Percentiles rank a stretch among this genome's conserved stretches.
Conservation (phyloP, 2,329 filamentous ascomycete species). For the Alternaria angustiovoidea region DNA sequence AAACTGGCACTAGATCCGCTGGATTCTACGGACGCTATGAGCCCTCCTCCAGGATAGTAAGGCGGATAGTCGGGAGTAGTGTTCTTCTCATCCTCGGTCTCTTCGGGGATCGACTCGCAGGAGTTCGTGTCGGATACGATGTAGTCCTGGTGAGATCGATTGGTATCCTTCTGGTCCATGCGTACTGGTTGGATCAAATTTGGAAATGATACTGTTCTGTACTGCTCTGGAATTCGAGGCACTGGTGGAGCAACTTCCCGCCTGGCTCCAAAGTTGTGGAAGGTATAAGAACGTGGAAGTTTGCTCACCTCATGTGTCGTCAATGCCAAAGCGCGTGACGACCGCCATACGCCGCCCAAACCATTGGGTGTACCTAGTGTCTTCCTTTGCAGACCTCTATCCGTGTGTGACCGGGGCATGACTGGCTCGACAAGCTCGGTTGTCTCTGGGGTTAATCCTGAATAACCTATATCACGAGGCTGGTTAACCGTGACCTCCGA, state of each 20-base stretch:
- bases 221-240: conserved; percentile 34
- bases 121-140: conserved; percentile 8
- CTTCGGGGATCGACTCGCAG: conserved; percentile 16
- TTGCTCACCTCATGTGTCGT: conserved; percentile 46
- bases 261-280: conserved; percentile 31
- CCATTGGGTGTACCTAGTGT: conserved; percentile 32
- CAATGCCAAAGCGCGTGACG: conserved; percentile 28
- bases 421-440: conserved; percentile 3
- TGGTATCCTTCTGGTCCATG: conserved; percentile 1
- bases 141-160: not conserved
- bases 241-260: conserved; percentile 32
- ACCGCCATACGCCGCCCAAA: conserved; percentile 29
- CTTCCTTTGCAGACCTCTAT: conserved; percentile 29
- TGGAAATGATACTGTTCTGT: conserved; percentile 27
- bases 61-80: not conserved
- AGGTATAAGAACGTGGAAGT: conserved; percentile 41
- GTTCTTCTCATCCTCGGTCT: not conserved
- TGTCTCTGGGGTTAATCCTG: conserved; percentile 15
- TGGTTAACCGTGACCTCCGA: conserved; percentile 18
- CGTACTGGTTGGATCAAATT: conserved; percentile 8
- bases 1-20: conserved; percentile 2
- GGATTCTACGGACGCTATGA: not conserved
- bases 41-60: not conserved
- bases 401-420: conserved; percentile 23
- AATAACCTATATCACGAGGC: conserved; percentile 24